Evolutionary conservation across 306 rosid species (phyloP).

Genomic region (Fragaria nilgerrensis): DNA sequence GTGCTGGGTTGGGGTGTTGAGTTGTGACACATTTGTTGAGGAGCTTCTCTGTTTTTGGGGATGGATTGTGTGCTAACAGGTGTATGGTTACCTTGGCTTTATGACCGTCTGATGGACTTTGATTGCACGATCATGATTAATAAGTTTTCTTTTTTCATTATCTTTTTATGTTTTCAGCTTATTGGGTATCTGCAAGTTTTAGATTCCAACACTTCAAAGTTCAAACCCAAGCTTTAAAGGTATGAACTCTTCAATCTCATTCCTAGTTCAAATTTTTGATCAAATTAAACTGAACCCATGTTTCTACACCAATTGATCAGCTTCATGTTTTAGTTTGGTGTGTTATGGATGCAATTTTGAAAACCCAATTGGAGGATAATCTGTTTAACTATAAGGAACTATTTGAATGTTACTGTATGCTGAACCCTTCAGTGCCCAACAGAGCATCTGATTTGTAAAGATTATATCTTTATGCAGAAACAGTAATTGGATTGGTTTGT

Average conservation of each 20-base stretch:
- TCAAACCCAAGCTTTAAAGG: not conserved
- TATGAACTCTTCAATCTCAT: not conserved
- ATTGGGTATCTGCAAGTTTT: not conserved
- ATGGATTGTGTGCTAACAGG: not conserved
- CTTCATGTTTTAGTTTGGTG: not conserved
- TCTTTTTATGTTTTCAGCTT: not conserved
- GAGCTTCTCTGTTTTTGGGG: constrained; percentile 12
- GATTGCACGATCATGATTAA: not conserved
- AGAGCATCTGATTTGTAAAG: not conserved
- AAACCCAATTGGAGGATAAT: not conserved
- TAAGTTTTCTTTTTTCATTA: not conserved
- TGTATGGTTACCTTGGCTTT: not conserved
- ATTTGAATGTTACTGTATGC: not conserved
- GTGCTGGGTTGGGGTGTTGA: constrained; percentile 5
- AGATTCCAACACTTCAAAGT: not conserved
- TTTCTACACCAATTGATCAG: not conserved
- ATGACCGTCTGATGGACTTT: constrained; percentile 6
- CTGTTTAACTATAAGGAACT: not conserved
- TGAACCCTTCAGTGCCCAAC: not conserved
- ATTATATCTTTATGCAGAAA: not conserved
- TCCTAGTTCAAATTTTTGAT: not conserved
- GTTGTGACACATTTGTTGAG: not conserved
- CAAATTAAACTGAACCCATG: not conserved
- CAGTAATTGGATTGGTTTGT: not conserved
- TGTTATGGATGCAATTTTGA: not conserved